Percentiles rank a stretch among this genome's conserved stretches.
phyloP scores from a whole-genome alignment of 331 rosid species.

The Malus hybrid region DNA sequence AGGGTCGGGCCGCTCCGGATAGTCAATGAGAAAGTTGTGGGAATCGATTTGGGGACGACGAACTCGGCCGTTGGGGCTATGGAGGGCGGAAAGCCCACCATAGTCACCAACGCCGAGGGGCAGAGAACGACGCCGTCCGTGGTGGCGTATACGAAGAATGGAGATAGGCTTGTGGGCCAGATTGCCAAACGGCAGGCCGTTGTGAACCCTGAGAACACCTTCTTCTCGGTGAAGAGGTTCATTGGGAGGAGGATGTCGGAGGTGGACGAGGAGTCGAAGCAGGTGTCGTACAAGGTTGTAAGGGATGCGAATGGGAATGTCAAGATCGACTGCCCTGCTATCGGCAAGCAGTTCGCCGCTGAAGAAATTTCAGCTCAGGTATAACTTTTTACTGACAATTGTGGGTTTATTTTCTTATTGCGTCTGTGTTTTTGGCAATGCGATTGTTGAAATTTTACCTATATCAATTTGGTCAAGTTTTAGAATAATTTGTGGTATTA shows the following conservation, averaged over 20 bases:
- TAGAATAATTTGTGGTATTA: not conserved
- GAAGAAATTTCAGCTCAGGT: slow-evolving; percentile 40
- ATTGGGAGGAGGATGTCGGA: slow-evolving; percentile 1
- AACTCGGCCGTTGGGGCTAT: slow-evolving; percentile 35
- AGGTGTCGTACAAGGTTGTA: not conserved
- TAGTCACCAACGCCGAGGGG: slow-evolving; percentile 28
- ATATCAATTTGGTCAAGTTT: not conserved
- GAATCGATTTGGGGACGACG: slow-evolving; percentile 33
- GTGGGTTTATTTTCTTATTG: not conserved
- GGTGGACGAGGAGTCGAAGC: not conserved
- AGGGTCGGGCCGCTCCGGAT: slow-evolving; percentile 20
- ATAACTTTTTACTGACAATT: not conserved
- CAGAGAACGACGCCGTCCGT: slow-evolving; percentile 41
- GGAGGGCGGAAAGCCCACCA: slow-evolving; percentile 39
- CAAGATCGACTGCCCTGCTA: slow-evolving; percentile 33
- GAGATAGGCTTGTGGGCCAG: slow-evolving; percentile 32
- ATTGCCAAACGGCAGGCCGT: slow-evolving; percentile 37
- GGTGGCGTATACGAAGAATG: slow-evolving; percentile 33
- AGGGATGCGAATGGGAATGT: slow-evolving; percentile 28
- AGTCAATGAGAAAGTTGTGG: slow-evolving; percentile 33
- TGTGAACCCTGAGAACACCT: slow-evolving; percentile 33
- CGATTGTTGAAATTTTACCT: not conserved
- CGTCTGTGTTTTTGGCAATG: not conserved
- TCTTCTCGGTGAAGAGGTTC: slow-evolving; percentile 4
- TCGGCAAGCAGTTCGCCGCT: slow-evolving; percentile 32